Evolutionary conservation across 2,329 filamentous ascomycete genomes (phyloP).

Genomic region (Berkeleyomyces rouxiae): DNA sequence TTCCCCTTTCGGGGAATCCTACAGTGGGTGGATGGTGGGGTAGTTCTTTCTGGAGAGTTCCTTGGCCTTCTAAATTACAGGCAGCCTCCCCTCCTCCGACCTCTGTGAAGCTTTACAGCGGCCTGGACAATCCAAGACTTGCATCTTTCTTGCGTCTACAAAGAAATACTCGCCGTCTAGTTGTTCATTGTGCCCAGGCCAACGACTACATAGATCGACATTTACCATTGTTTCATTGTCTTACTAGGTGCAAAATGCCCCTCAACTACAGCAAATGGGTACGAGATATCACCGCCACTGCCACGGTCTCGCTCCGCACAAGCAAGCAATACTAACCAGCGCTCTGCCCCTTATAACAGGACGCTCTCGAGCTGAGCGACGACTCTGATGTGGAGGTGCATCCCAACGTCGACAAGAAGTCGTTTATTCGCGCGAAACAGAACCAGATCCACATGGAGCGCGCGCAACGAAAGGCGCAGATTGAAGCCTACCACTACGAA

Average conservation of each 20-base stretch:
- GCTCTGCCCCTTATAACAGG: slow-evolving; percentile 28
- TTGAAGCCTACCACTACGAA: slow-evolving; percentile 84
- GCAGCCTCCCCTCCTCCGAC: background rate
- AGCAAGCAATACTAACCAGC: slow-evolving; percentile 10
- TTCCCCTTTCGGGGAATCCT: background rate
- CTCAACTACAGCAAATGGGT: slow-evolving; percentile 56
- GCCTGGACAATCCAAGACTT: background rate
- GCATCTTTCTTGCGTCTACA: background rate
- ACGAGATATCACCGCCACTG: slow-evolving; percentile 17
- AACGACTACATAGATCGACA: slow-evolving; percentile 8
- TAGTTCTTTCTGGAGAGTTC: slow-evolving; percentile 1
- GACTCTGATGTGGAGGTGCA: slow-evolving; percentile 97
- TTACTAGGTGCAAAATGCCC: slow-evolving; percentile 25
- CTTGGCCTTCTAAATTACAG: slow-evolving; percentile 4
- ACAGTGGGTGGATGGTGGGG: background rate
- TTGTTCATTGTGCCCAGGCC: background rate
- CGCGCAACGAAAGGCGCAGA: slow-evolving; percentile 68
- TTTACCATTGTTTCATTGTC: slow-evolving; percentile 18
- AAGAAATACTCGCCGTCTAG: background rate
- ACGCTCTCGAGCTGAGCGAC: slow-evolving; percentile 89
- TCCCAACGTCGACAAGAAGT: slow-evolving; percentile 95
- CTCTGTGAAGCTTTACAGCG: background rate
- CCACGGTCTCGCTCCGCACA: background rate
- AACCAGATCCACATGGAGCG: slow-evolving; percentile 90
- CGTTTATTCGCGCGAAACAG: slow-evolving; percentile 97